Evolutionary conservation across 345 rosid genomes (phyloP).

Genomic region (Eucalyptus lansdowneana): DNA sequence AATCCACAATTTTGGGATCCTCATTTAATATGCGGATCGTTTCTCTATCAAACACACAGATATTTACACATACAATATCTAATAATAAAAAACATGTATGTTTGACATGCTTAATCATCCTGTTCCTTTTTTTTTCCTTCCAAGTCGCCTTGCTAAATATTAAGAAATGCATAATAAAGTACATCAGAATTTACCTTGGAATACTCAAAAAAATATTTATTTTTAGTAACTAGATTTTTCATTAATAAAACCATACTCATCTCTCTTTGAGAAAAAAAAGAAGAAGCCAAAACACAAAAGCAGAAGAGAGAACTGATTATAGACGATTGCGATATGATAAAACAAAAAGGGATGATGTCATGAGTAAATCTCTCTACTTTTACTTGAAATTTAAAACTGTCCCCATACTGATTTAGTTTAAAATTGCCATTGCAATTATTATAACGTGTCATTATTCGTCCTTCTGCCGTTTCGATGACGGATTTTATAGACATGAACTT

Average conservation of each 20-base stretch:
- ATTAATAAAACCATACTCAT: not conserved
- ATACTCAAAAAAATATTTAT: not conserved
- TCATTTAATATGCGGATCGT: not conserved
- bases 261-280: not conserved
- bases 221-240: not conserved
- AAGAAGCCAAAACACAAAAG: not conserved
- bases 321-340: not conserved
- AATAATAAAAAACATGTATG: not conserved
- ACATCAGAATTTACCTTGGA: not conserved
- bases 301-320: not conserved
- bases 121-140: accelerated
- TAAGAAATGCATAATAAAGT: not conserved
- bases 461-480: not conserved
- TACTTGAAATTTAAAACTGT: not conserved
- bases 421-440: not conserved
- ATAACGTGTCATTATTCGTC: not conserved
- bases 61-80: not conserved
- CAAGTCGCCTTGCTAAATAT: not conserved
- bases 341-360: not conserved
- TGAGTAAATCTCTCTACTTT: not conserved
- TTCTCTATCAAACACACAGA: not conserved
- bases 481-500: not conserved
- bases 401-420: not conserved
- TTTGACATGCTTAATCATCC: not conserved
- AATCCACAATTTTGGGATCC: not conserved